Conservation (phyloP, 2,329 filamentous ascomycete genomes). For the Colletotrichum coccodes region DNA sequence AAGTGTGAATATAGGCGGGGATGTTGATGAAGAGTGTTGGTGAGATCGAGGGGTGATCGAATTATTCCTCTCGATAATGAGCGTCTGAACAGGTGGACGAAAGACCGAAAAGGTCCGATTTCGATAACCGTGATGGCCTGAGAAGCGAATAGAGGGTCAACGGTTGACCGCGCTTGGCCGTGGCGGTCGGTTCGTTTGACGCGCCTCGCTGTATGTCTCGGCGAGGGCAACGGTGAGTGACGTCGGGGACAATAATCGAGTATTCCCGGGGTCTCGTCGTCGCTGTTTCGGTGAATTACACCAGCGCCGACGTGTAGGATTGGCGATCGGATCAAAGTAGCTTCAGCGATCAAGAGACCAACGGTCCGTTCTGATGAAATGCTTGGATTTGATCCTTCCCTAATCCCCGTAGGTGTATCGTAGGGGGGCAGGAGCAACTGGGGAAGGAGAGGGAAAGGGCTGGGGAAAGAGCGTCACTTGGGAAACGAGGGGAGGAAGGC, state of each 20-base stretch:
- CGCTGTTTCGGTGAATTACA: neutral
- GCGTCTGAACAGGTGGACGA: neutral
- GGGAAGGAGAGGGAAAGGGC: slow-evolving; percentile 20
- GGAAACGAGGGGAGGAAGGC: slow-evolving; percentile 5
- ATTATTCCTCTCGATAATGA: neutral
- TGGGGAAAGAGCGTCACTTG: slow-evolving; percentile 6
- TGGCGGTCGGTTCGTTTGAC: neutral
- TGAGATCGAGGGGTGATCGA: neutral
- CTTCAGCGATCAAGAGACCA: slow-evolving; percentile 8
- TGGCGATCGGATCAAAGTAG: neutral
- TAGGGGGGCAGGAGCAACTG: neutral
- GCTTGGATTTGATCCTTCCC: neutral
- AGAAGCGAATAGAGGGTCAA: neutral
- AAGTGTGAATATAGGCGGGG: neutral
- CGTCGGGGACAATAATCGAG: neutral
- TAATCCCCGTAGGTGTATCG: slow-evolving; percentile 10
- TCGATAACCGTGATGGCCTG: neutral
- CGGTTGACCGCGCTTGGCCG: neutral
- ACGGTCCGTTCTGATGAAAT: neutral
- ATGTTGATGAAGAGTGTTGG: neutral
- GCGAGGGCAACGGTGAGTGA: neutral
- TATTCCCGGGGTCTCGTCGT: neutral
- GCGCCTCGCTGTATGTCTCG: slow-evolving; percentile 18
- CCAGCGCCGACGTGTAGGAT: neutral
- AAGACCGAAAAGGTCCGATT: neutral